Evolutionary conservation across 352 stramenopile species (phyloP), one percentile per base, ranked within the genome.

Genomic region (Thraustochytrium sp.): DNA sequence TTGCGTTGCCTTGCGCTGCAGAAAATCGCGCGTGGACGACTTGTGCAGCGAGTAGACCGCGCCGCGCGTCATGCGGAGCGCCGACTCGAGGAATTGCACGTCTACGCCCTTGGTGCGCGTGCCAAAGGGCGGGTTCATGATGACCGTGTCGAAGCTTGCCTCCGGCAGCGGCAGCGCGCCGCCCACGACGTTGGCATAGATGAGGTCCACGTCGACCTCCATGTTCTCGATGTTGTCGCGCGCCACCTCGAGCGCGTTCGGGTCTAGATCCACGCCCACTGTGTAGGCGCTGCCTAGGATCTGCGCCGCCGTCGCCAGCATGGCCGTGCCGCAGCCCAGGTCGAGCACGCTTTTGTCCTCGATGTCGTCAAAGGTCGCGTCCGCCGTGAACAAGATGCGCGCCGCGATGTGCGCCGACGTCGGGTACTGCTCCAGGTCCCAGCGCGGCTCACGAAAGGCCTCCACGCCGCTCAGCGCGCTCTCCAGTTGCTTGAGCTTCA

Each of bases 1-100:
- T 1, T 88, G 53, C 77, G 62, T 78, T n/a, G 89, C 85, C 40
- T 87, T 86, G 77, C 90, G 89, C 5, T 91, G 59, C 2, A 93
- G 65, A 87, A 89, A 92, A 34, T 88, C 85, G 74, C 91, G 73
- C 16, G 91, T 94, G 13, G 86, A 90, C 44, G 88, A 91, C 84
- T 94, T 94, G 82, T 94, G 90, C 85, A 94, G 91, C 2, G 90
- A 93, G 84, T 94, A 94, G 1, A 94, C 89, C 18, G 88, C 78
- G 61, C 85, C 65, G 29, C 86, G 49, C 56, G 89, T 87, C 38
- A 92, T 56, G 31, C 89, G 68, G 53, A 89, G 88, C 21, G 85
- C 89, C 8, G 88, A 86, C 34, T 85, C 82, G 4, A 94, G 82
- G 73, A 94, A 94, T 74, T 87, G 82, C 37, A 94, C 78, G 82